phyloP scores from a whole-genome alignment of 441 rosid genomes.

The Syzygium syzygioides region DNA sequence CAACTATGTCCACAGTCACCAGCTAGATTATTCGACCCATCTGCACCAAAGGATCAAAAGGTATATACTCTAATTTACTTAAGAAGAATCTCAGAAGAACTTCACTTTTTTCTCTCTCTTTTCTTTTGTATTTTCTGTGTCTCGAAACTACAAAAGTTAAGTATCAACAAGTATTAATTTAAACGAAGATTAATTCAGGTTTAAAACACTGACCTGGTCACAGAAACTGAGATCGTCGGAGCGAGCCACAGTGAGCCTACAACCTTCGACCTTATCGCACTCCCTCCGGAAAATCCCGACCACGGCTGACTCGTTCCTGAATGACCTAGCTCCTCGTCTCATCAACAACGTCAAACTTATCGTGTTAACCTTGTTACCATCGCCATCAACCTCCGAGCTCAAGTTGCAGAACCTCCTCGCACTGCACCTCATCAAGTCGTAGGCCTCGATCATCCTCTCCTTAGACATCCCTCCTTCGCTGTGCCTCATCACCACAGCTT shows the following conservation, averaged over 20 bases:
- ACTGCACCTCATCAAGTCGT: conserved; percentile 36
- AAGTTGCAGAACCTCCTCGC: conserved; percentile 29
- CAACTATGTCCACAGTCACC: background rate
- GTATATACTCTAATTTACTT: background rate
- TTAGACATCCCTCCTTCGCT: conserved; percentile 66
- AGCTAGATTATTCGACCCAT: background rate
- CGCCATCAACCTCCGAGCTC: background rate
- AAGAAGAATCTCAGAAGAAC: too few species aligned
- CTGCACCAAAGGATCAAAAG: background rate
- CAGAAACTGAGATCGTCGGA: conserved; percentile 36
- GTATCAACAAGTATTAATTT: too few species aligned
- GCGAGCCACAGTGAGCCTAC: conserved; percentile 22
- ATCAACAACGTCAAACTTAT: conserved; percentile 26
- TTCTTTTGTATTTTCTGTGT: background rate
- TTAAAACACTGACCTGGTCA: conserved; percentile 29
- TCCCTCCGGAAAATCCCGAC: conserved; percentile 19
- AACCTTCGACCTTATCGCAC: conserved; percentile 28
- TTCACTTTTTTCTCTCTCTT: too few species aligned
- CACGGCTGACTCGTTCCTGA: conserved; percentile 26
- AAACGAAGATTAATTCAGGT: background rate
- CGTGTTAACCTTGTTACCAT: conserved; percentile 12
- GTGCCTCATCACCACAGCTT: conserved; percentile 67
- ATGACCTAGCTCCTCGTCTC: conserved; percentile 39
- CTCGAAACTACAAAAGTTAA: background rate
- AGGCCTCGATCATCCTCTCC: conserved; percentile 44